Evolutionary conservation across 148 eudicot genomes (phyloP).

Genomic region (Mesembryanthemum crystallinum): DNA sequence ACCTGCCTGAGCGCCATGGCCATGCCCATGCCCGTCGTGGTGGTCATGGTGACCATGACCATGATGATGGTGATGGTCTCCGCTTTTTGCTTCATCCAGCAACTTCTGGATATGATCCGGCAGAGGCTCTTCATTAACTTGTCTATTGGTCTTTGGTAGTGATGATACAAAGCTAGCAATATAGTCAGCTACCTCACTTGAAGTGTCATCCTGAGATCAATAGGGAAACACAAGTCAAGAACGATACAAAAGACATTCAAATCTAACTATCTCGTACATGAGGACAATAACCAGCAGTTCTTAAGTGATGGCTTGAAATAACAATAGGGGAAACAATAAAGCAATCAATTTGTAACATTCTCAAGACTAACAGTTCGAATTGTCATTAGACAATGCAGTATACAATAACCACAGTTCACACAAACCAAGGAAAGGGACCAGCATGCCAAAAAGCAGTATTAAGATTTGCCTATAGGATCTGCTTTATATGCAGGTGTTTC

Average conservation of each 20-base stretch:
- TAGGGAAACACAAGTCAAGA: neutral
- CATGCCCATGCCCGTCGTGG: constrained; percentile 48
- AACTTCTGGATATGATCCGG: constrained; percentile 61
- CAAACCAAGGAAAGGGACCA: too few species aligned
- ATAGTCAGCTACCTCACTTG: constrained; percentile 63
- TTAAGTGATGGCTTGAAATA: neutral
- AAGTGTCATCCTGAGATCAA: constrained; percentile 55
- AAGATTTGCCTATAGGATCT: neutral
- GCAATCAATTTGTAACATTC: too few species aligned
- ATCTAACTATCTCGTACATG: neutral
- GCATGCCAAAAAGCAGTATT: neutral
- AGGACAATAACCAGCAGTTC: neutral
- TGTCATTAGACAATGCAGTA: too few species aligned
- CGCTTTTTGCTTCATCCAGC: constrained; percentile 47
- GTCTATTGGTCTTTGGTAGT: constrained; percentile 57
- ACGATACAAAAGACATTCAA: neutral
- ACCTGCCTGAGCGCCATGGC: constrained; percentile 34
- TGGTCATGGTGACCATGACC: constrained; percentile 32
- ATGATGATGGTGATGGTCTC: constrained; percentile 40
- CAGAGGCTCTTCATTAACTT: constrained; percentile 47
- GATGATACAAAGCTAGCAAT: constrained; percentile 60
- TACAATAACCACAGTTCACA: too few species aligned
- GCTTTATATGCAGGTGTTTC: neutral
- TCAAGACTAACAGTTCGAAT: too few species aligned
- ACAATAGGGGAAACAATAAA: neutral